Percentiles rank a stretch among this genome's conserved stretches.
Conservation (phyloP, 208 protist species). For the Strigomonas galati region DNA sequence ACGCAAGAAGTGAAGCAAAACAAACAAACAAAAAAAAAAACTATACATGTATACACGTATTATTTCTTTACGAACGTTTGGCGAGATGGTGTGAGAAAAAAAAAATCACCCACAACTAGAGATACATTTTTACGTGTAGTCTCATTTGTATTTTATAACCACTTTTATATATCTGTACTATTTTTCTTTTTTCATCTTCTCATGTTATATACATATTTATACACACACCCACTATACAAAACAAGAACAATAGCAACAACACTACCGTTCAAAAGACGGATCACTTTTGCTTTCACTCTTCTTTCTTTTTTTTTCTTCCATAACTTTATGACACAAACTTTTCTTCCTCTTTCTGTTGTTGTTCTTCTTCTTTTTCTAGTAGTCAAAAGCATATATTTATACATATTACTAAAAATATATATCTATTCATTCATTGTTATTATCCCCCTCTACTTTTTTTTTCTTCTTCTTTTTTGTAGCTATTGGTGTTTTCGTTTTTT, state of each 20-base stretch:
- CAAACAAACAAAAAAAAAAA: slow-evolving; percentile 14
- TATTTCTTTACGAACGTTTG: no score
- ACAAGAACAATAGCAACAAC: no score
- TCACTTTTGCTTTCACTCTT: slow-evolving; percentile 11
- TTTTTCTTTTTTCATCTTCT: background rate
- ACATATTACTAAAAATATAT: slow-evolving; percentile 11
- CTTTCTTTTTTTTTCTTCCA: slow-evolving; percentile 2
- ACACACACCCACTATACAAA: background rate
- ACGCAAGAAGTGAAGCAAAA: slow-evolving; percentile 10
- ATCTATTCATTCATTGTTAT: background rate
- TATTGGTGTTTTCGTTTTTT: slow-evolving; percentile 6
- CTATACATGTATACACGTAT: no score
- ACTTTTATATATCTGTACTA: no score
- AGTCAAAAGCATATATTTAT: background rate
- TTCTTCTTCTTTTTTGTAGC: slow-evolving; percentile 21
- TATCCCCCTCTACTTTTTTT: slow-evolving; percentile 15
- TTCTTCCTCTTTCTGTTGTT: slow-evolving; percentile 11
- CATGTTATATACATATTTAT: slow-evolving; percentile 5
- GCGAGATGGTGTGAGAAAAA: no score
- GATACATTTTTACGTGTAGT: no score
- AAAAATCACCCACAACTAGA: no score
- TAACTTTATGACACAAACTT: background rate
- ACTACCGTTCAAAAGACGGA: background rate
- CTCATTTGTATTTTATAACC: no score
- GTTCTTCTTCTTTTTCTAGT: slow-evolving; percentile 15